Conservation (phyloP, 345 rosid genomes). For the Syzygium aqueum region DNA sequence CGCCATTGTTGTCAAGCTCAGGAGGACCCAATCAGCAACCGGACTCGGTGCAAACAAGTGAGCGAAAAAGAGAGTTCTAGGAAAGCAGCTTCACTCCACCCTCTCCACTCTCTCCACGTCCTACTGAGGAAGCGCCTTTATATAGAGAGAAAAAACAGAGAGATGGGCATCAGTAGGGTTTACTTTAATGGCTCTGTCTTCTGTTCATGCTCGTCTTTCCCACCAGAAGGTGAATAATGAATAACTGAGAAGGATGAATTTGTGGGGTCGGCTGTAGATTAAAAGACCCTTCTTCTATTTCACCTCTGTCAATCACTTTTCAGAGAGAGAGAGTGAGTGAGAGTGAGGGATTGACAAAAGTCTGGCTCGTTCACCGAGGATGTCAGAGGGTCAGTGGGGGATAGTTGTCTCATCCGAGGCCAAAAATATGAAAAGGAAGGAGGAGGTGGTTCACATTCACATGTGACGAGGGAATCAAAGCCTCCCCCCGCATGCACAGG, state of each 20-base stretch:
- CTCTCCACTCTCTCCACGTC: not conserved
- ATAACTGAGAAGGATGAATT: not conserved
- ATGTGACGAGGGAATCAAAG: not conserved
- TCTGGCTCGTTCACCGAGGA: not conserved
- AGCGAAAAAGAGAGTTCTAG: not conserved
- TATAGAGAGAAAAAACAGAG: not conserved
- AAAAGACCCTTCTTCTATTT: not conserved
- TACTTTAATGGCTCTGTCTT: not conserved
- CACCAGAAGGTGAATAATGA: not conserved
- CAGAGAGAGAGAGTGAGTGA: not conserved
- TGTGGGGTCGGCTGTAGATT: not conserved
- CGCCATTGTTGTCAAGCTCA: conserved; percentile 8
- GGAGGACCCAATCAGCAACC: not conserved
- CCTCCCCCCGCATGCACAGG: not conserved
- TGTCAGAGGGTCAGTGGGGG: conserved; percentile 9
- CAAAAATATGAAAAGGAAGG: not conserved
- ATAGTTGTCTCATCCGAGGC: conserved; percentile 2
- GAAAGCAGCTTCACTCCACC: not conserved
- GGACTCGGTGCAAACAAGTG: not conserved
- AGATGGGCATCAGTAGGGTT: not conserved
- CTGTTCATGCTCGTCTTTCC: not conserved
- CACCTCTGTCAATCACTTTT: not conserved
- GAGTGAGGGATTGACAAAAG: not conserved
- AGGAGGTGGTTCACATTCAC: not conserved
- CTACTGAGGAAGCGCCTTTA: not conserved